Conservation (phyloP, 1,284 basidiomycete species). For the Vanrija pseudolonga region DNA sequence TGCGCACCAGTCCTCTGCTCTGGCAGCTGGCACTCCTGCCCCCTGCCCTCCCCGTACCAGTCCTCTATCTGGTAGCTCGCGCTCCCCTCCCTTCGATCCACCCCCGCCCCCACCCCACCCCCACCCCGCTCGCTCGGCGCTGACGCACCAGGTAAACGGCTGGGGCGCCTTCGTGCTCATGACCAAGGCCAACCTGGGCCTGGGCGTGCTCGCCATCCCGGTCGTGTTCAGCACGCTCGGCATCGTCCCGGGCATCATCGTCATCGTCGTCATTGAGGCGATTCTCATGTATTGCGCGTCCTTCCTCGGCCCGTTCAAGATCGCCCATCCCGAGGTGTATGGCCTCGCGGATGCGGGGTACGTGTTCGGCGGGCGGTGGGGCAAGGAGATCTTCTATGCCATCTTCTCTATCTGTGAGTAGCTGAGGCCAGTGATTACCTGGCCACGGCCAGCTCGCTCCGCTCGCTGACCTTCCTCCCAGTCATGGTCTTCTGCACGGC, state of each 20-base stretch:
- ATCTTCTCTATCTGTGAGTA: slow-evolving; percentile 11
- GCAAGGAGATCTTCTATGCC: slow-evolving; percentile 24
- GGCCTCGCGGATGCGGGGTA: slow-evolving; percentile 27
- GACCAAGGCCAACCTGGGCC: slow-evolving; percentile 34
- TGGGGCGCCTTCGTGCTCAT: slow-evolving; percentile 21
- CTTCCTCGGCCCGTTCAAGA: slow-evolving; percentile 21
- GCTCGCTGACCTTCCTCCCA: not conserved
- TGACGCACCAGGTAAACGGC: slow-evolving; percentile 10
- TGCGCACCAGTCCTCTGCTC: no score
- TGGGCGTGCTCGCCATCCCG: slow-evolving; percentile 36
- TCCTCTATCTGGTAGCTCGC: no score
- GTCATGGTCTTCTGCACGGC: slow-evolving; percentile 29
- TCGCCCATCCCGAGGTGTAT: slow-evolving; percentile 21
- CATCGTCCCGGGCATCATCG: slow-evolving; percentile 32
- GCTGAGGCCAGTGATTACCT: no score
- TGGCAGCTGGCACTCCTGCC: no score
- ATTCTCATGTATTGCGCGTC: slow-evolving; percentile 24
- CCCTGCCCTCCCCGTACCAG: no score
- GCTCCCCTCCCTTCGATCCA: no score
- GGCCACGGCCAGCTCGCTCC: not conserved
- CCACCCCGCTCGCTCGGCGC: no score
- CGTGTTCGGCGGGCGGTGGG: slow-evolving; percentile 23
- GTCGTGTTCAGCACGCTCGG: slow-evolving; percentile 30
- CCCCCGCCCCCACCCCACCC: no score
- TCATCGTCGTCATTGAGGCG: slow-evolving; percentile 27